These are phyloP conservation scores for Leishmania guyanensis DNA, from an alignment of 208 protist genomes.

Conservation along the genomic window DNA sequence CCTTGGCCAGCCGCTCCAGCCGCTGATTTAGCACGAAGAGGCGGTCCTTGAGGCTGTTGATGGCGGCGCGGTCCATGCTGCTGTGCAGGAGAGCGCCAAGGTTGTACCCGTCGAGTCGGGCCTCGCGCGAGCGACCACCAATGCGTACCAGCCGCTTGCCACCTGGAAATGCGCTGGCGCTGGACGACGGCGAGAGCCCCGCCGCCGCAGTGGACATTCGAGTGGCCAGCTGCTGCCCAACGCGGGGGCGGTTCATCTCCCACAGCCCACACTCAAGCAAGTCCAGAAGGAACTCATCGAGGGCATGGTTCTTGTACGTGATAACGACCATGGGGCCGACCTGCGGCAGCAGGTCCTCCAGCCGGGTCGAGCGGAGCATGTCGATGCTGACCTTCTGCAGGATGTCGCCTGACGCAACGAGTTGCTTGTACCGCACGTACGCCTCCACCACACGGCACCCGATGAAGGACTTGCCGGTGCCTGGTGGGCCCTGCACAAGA, in stretches of 20 bases:
- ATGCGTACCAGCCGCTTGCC: slow-evolving; percentile 87
- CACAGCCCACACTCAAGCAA: slow-evolving; percentile 77
- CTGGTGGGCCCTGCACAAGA: slow-evolving; percentile 93
- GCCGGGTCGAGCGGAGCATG: slow-evolving; percentile 45
- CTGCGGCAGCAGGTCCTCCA: slow-evolving; percentile 64
- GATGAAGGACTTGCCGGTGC: slow-evolving; percentile 96
- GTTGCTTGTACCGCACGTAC: slow-evolving; percentile 90
- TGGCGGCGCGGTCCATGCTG: slow-evolving; percentile 54
- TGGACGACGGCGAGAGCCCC: not conserved
- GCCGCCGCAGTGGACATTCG: slow-evolving; percentile 10
- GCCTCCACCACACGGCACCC: slow-evolving; percentile 90
- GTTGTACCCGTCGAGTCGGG: slow-evolving; percentile 78
- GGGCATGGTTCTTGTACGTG: slow-evolving; percentile 96
- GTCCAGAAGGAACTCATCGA: slow-evolving; percentile 93
- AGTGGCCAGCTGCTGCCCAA: slow-evolving; percentile 26
- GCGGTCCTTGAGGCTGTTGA: slow-evolving; percentile 83
- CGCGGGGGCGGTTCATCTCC: slow-evolving; percentile 54
- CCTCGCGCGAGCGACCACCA: slow-evolving; percentile 79
- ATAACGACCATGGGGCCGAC: slow-evolving; percentile 91
- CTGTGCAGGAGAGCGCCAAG: slow-evolving; percentile 63
- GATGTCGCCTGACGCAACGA: slow-evolving; percentile 84
- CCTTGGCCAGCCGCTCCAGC: slow-evolving; percentile 76
- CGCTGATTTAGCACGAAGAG: slow-evolving; percentile 75
- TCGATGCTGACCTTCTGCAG: slow-evolving; percentile 85
- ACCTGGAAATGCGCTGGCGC: slow-evolving; percentile 62